Base-by-base conservation (phyloP, 2,329 filamentous ascomycete species). In the Calonectria crousiana region DNA sequence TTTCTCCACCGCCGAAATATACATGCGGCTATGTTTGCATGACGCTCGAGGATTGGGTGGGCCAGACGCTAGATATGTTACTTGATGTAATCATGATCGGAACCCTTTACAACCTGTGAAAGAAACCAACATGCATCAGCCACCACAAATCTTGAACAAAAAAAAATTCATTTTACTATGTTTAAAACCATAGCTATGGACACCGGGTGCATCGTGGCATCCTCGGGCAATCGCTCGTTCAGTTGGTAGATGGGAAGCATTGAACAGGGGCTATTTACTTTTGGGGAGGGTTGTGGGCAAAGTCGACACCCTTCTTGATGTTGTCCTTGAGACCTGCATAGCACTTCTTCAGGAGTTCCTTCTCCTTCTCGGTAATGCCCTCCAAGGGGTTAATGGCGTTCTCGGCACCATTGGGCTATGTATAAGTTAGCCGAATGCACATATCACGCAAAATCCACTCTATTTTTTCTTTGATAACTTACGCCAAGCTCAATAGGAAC, bases 401-500 rank as follows among this genome's bases (percentile, higher is more conserved):
- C 88, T 97, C 94, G 72, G 91, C 95, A 86, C 97, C 97, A 81
- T 92, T 92, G 84, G 92, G 90, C 95, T 98, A 73, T 71, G 53
- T 56, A 73, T 28, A 79, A 34, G 78, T 83, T 78, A 84, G 85
- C 78, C 79, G 74, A 82, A 79, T 65, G 51, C 67, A 58, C 64
- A 70, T 65, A 72, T 69, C 23, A 69, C 52, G 30, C 56, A 73
- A 58, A 72, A 44, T 73, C 52, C n/a, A 23, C 8, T 47, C n/a
- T 47, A 23, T 23, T 28, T 32, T 53, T 11, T 38, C 60, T 64
- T 68, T 47, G 11, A 71, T 2, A 62, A 90, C 95, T 89, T 94
- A 97, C 95, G 83, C 97, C 97, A 80, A 99, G 95, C 88, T 98
- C 95, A 80, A 98, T 92, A 75, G 96, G 96, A 70, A 97, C 95